phyloP scores from a whole-genome alignment of 1,139 yeast species.

The Nakaseomyces uthaithaninus region DNA sequence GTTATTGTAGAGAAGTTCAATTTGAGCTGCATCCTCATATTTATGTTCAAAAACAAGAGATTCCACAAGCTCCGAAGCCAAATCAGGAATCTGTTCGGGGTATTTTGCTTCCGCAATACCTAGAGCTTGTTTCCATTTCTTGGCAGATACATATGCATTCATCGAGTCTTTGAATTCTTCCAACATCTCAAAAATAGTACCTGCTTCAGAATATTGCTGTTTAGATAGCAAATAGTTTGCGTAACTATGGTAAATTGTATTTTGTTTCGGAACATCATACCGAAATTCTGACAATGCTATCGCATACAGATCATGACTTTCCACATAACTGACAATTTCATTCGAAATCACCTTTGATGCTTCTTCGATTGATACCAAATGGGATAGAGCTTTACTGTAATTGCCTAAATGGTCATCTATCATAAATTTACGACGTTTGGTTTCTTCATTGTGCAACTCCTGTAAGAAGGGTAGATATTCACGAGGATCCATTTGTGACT shows the following conservation, averaged over 20 bases:
- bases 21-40: conserved; percentile 77
- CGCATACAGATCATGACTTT: conserved; percentile 64
- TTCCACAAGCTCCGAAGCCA: conserved; percentile 53
- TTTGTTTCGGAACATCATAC: conserved; percentile 49
- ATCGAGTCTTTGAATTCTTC: conserved; percentile 52
- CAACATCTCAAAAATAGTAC: conserved; percentile 64
- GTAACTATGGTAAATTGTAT: conserved; percentile 48
- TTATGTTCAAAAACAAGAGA: conserved; percentile 60
- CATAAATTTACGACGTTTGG: conserved; percentile 58
- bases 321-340: conserved; percentile 64
- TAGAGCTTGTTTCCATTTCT: conserved; percentile 81
- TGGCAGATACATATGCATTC: conserved; percentile 58
- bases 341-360: conserved; percentile 35
- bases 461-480: conserved; percentile 92
- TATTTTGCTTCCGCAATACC: conserved; percentile 43
- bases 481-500: conserved; percentile 95
- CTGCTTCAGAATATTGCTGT: conserved; percentile 64
- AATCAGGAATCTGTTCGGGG: conserved; percentile 35
- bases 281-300: conserved; percentile 57
- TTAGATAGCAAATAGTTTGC: conserved; percentile 53
- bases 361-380: conserved; percentile 43
- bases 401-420: conserved; percentile 75
- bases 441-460: conserved; percentile 58
- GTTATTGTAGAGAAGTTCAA: conserved; percentile 54
- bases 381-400: conserved; percentile 57